Base-by-base conservation (phyloP, 129 eudicot species). In the Mikania micrantha region DNA sequence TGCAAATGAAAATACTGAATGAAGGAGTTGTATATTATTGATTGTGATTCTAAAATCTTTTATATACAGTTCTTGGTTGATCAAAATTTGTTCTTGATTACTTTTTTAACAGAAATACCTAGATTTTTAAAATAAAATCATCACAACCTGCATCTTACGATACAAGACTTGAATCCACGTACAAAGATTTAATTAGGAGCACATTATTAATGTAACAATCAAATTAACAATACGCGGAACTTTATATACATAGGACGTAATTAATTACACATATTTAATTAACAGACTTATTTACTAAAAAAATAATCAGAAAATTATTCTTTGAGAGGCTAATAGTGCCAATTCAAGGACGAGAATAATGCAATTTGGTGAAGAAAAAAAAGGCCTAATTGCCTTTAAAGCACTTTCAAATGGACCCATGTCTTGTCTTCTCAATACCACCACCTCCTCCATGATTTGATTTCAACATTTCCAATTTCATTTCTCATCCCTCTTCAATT, bases 361-460 rank as follows among this genome's bases (percentile, higher is more conserved):
- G 67, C 80, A 74, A 83, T 71, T 73, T 53, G 78, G 74, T 77
- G 84, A 83, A 86, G 80, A 79, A 81, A 81, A 83, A 45, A 67
- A 77, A 70, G 78, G 78, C 76, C 74, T 67, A 75, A 75, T 75
- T 60, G 64, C 45, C 70, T 60, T 56, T 71, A 83, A 83, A 80
- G 82, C 86, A 86, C 94, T 83, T 81, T 80, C 80, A 80, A 73
- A 70, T 76, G 94, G 89, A 58, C 88, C 94, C 94, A 86, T 73
- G 40, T 34, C 79, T 58, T 78, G 94, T 81, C 89, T 71, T 73
- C 84, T 73, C 79, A 74, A 74, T 63, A 78, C 75, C 83, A 64
- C 83, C 49, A 19, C 75, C 27, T 35, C 36, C 82, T 58, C 78
- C 81, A 83, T 86, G 70, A 80, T 83, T 83, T 86, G 79, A 83